These are phyloP conservation scores for Westerdykella aurantiaca DNA, from an alignment of 2,329 filamentous ascomycete species.

Conservation along the genomic window DNA sequence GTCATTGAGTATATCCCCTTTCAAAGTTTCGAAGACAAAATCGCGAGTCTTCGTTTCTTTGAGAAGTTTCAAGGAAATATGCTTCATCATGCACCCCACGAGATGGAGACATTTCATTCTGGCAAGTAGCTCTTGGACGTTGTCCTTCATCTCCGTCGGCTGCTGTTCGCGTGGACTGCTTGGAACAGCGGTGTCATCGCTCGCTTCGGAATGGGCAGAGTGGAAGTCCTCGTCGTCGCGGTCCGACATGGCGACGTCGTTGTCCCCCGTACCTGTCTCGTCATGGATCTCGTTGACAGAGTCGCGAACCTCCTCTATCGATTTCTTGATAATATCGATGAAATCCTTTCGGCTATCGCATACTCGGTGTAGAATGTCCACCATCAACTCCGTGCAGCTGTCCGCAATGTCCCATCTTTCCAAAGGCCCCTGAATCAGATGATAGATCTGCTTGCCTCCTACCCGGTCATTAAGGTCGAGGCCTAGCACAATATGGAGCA, in stretches of 20 bases:
- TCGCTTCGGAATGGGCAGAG: slow-evolving; percentile 81
- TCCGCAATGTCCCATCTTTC: slow-evolving; percentile 85
- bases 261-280: slow-evolving; percentile 45
- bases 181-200: slow-evolving; percentile 56
- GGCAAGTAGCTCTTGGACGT: slow-evolving; percentile 35
- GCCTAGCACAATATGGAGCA: slow-evolving; percentile 85
- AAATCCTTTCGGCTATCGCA: slow-evolving; percentile 82
- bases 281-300: slow-evolving; percentile 64
- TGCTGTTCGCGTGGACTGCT: slow-evolving; percentile 34
- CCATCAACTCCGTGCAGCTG: slow-evolving; percentile 80
- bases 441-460: slow-evolving; percentile 91
- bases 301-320: slow-evolving; percentile 93
- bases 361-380: slow-evolving; percentile 75
- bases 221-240: slow-evolving; percentile 73
- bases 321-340: slow-evolving; percentile 80
- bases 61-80: slow-evolving; percentile 49
- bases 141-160: background rate
- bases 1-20: slow-evolving; percentile 92
- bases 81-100: slow-evolving; percentile 93
- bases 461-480: slow-evolving; percentile 90
- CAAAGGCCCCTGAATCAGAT: slow-evolving; percentile 76
- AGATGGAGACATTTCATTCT: slow-evolving; percentile 82
- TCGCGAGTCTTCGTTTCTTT: slow-evolving; percentile 32
- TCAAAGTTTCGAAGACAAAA: slow-evolving; percentile 44
- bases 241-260: slow-evolving; percentile 5